Evolutionary conservation across 192 early-diverging fungal species (phyloP).

Genomic region (Coemansia guatemalensis): DNA sequence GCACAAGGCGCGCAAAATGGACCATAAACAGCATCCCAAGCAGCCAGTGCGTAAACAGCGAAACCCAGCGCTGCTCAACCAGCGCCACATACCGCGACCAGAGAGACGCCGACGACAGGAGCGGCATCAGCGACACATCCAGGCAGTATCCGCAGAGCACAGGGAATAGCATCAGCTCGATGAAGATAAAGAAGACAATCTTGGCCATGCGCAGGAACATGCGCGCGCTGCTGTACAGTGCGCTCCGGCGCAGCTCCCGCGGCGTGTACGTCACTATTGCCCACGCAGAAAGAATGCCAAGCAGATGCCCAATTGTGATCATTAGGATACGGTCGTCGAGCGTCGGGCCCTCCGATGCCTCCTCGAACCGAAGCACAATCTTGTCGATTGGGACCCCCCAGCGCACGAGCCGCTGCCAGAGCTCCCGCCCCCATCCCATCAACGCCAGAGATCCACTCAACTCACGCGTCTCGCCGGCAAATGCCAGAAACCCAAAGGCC

Average conservation of each 20-base stretch:
- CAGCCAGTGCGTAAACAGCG: constrained; percentile 84
- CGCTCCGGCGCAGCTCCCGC: constrained; percentile 13
- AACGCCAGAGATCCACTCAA: background rate
- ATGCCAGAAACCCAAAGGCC: background rate
- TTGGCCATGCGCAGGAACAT: constrained; percentile 51
- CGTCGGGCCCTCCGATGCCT: constrained; percentile 19
- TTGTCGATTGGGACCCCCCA: constrained; percentile 59
- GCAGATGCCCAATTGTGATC: constrained; percentile 42
- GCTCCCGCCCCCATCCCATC: constrained; percentile 21
- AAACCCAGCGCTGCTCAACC: constrained; percentile 5
- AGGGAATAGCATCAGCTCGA: constrained; percentile 90
- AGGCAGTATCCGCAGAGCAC: constrained; percentile 83
- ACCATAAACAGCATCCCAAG: constrained; percentile 93
- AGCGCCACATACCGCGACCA: constrained; percentile 51
- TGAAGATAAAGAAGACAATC: constrained; percentile 79
- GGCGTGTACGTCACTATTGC: constrained; percentile 46
- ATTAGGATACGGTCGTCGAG: constrained; percentile 46
- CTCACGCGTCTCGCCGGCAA: constrained; percentile 8
- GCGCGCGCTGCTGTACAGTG: constrained; percentile 35
- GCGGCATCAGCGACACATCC: constrained; percentile 75
- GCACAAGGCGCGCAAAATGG: constrained; percentile 85
- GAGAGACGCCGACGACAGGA: constrained; percentile 66
- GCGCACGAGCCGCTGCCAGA: constrained; percentile 43
- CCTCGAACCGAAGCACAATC: constrained; percentile 28
- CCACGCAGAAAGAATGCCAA: constrained; percentile 56